These are phyloP conservation scores for Leavenworthia alabamica DNA, from an alignment of 345 rosid species.

Conservation along the genomic window DNA sequence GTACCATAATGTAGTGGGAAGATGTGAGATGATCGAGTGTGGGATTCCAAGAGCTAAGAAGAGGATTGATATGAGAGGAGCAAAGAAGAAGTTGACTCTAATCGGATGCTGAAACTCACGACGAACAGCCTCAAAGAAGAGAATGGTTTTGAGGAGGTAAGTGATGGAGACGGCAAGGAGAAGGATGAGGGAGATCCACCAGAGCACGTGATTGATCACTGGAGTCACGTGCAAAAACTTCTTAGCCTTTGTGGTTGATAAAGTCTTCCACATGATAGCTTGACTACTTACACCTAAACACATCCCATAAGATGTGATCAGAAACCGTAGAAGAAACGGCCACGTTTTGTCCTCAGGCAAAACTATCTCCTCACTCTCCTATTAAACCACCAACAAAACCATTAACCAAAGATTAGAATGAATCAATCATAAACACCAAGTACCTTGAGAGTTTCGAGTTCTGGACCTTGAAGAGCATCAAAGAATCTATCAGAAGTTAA, in stretches of 20 bases:
- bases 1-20: slow-evolving; percentile 63
- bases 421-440: not conserved
- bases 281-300: slow-evolving; percentile 92
- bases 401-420: not conserved
- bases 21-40: slow-evolving; percentile 34
- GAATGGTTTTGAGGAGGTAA: slow-evolving; percentile 54
- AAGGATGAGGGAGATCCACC: slow-evolving; percentile 62
- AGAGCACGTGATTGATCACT: slow-evolving; percentile 43
- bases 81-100: slow-evolving; percentile 86
- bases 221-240: slow-evolving; percentile 59
- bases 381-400: not conserved
- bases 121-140: slow-evolving; percentile 84
- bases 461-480: slow-evolving; percentile 87
- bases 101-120: slow-evolving; percentile 83
- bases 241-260: slow-evolving; percentile 58
- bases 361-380: slow-evolving; percentile 67
- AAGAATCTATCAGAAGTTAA: slow-evolving; percentile 72
- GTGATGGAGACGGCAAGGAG: slow-evolving; percentile 38
- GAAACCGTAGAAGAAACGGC: slow-evolving; percentile 86
- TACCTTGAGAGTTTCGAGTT: slow-evolving; percentile 78
- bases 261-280: slow-evolving; percentile 80
- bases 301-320: slow-evolving; percentile 75
- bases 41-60: slow-evolving; percentile 81
- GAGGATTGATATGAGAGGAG: slow-evolving; percentile 77
- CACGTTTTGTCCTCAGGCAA: slow-evolving; percentile 73